Conservation (phyloP, 768 basidiomycete species). For the Boletus reticuloceps region DNA sequence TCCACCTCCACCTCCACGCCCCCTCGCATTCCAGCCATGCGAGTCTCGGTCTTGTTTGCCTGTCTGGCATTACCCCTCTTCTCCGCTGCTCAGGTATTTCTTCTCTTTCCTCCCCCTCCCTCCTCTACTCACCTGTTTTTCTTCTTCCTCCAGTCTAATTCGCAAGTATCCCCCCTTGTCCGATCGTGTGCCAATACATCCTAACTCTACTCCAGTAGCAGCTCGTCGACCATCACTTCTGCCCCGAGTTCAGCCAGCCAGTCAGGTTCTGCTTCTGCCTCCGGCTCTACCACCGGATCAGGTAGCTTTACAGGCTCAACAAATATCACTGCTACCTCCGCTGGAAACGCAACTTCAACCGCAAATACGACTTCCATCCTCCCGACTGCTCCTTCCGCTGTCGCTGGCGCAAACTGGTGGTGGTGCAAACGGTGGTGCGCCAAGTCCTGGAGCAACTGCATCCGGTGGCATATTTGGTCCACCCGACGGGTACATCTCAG, state of each 20-base stretch:
- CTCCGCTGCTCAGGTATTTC: conserved; percentile 33
- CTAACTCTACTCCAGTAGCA: conserved; percentile 42
- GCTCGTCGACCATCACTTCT: conserved; percentile 46
- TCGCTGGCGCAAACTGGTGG: conserved; percentile 51
- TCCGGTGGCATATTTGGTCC: conserved; percentile 58
- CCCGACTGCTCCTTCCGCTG: conserved; percentile 57
- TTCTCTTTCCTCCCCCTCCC: background rate
- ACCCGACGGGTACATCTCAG: conserved; percentile 61
- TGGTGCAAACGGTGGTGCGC: conserved; percentile 43
- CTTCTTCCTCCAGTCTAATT: conserved; percentile 21
- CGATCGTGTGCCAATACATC: conserved; percentile 24
- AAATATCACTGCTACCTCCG: conserved; percentile 12
- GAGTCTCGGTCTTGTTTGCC: conserved; percentile 32
- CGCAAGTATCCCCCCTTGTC: conserved; percentile 37
- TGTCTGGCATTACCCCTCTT: conserved; percentile 26
- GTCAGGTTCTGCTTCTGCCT: conserved; percentile 19
- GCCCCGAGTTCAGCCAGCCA: conserved; percentile 36
- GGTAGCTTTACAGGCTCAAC: conserved; percentile 21
- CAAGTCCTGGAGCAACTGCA: conserved; percentile 52
- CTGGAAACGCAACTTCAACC: conserved; percentile 34
- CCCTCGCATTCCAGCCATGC: conserved; percentile 19
- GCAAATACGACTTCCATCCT: conserved; percentile 7
- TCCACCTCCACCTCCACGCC: background rate
- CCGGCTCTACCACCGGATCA: conserved; percentile 20
- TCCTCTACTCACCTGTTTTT: conserved; percentile 1